A percentile compares a stretch with the other conserved stretches of the same genome.
phyloP scores from a whole-genome alignment of 805 yeast genomes.

The Candida patagonica region DNA sequence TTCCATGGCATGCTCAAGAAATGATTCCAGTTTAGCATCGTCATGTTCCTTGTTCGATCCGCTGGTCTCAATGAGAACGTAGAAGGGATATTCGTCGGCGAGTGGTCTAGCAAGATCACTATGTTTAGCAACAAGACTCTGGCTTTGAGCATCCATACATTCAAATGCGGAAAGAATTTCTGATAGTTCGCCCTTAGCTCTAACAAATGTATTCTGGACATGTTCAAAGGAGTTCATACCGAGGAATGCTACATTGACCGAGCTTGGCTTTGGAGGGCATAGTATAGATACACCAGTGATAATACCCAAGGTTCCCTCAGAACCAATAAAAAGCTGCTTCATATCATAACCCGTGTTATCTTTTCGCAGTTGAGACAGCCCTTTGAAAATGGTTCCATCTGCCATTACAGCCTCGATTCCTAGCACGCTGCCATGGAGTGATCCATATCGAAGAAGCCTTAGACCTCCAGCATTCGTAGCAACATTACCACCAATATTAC shows the following conservation, averaged over 20 bases:
- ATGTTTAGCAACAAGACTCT: slow-evolving; percentile 33
- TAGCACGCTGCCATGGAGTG: slow-evolving; percentile 82
- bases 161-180: slow-evolving; percentile 91
- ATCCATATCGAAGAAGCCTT: slow-evolving; percentile 78
- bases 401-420: slow-evolving; percentile 92
- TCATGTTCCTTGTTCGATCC: slow-evolving; percentile 94
- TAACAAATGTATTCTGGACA: slow-evolving; percentile 73
- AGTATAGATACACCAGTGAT: slow-evolving; percentile 84
- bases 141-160: slow-evolving; percentile 79
- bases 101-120: slow-evolving; percentile 61
- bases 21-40: slow-evolving; percentile 76
- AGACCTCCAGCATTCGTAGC: slow-evolving; percentile 97
- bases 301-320: slow-evolving; percentile 87
- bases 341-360: slow-evolving; percentile 94
- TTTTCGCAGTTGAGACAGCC: slow-evolving; percentile 79
- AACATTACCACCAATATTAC: slow-evolving; percentile 90
- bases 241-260: slow-evolving; percentile 79
- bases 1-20: slow-evolving; percentile 79
- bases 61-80: slow-evolving; percentile 87
- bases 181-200: slow-evolving; percentile 67
- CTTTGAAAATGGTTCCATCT: slow-evolving; percentile 71
- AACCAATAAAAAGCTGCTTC: slow-evolving; percentile 87
- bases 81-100: slow-evolving; percentile 76
- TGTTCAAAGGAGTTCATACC: slow-evolving; percentile 73
- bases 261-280: slow-evolving; percentile 82